A percentile compares a stretch with the other conserved stretches of the same genome.
These are phyloP conservation scores for Mortierella sp. DNA, from an alignment of 371 early-diverging fungal species.

Conservation along the genomic window DNA sequence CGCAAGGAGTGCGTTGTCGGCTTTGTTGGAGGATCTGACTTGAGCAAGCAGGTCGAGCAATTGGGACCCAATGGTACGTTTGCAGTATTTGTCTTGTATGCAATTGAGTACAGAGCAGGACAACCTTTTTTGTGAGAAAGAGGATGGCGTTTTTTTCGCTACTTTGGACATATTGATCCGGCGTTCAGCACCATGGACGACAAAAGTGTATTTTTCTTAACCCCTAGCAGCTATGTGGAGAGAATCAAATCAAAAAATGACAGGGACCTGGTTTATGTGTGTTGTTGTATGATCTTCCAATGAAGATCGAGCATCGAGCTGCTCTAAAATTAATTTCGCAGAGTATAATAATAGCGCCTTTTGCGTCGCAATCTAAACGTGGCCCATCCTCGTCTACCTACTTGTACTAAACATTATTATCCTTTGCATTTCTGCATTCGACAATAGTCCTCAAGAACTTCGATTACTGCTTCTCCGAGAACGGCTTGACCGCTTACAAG, in stretches of 20 bases:
- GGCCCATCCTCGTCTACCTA: background rate
- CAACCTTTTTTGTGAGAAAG: background rate
- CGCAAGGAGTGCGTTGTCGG: constrained; percentile 96
- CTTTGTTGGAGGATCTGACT: constrained; percentile 99
- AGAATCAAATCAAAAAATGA: background rate
- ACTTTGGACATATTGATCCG: constrained; percentile 23
- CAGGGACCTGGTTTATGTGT: background rate
- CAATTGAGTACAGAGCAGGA: background rate
- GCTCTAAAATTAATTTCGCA: constrained; percentile 16
- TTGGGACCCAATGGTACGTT: constrained; percentile 87
- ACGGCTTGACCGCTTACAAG: constrained; percentile 98
- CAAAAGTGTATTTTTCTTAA: background rate
- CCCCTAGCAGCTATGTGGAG: background rate
- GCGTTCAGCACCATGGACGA: background rate
- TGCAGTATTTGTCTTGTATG: background rate
- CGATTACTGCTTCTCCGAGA: constrained; percentile 99
- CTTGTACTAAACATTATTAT: background rate
- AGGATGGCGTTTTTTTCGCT: background rate
- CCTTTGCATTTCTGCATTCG: constrained; percentile 1
- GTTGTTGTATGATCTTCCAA: constrained; percentile 15
- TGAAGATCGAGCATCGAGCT: background rate
- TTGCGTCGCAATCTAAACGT: background rate
- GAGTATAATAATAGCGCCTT: constrained; percentile 17
- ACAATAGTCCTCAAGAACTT: constrained; percentile 82
- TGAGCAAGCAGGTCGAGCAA: constrained; percentile 99